These are phyloP conservation scores for Boletus rex-veris DNA, from an alignment of 768 basidiomycete species.

Conservation along the genomic window DNA sequence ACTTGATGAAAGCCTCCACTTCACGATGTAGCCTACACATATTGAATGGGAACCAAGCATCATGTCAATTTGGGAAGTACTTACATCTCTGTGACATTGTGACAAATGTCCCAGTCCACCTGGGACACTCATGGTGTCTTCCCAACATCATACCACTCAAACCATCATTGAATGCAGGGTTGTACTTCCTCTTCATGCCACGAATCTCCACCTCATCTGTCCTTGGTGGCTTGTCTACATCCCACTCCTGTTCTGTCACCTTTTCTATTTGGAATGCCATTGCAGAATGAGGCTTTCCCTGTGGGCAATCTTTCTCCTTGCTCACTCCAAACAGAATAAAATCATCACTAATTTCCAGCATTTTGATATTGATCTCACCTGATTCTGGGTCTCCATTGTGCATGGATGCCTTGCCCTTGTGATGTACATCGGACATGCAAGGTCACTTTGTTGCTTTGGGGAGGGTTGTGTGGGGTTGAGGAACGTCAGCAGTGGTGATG, in stretches of 20 bases:
- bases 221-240: slow-evolving; percentile 32
- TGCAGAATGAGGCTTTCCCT: slow-evolving; percentile 13
- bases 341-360: too few relatives aligned
- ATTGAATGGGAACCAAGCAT: background rate
- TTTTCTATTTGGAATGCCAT: slow-evolving; percentile 18
- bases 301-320: slow-evolving; percentile 4
- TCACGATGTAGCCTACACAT: slow-evolving; percentile 74
- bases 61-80: slow-evolving; percentile 28
- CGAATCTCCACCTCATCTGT: slow-evolving; percentile 19
- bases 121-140: slow-evolving; percentile 66
- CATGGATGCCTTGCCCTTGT: slow-evolving; percentile 4
- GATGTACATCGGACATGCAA: slow-evolving; percentile 7
- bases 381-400: too few relatives aligned
- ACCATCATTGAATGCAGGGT: slow-evolving; percentile 42
- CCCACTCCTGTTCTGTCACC: slow-evolving; percentile 39
- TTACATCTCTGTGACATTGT: slow-evolving; percentile 81
- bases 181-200: slow-evolving; percentile 45
- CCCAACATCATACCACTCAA: slow-evolving; percentile 48
- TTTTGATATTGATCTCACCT: too few relatives aligned
- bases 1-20: slow-evolving; percentile 78
- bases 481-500: slow-evolving; percentile 11
- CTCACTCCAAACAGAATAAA: too few relatives aligned
- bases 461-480: slow-evolving; percentile 9
- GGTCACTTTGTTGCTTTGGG: slow-evolving; percentile 24
- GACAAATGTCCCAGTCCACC: slow-evolving; percentile 70